Evolutionary conservation across 352 stramenopile species (phyloP).

Genomic region (Globisporangium spiculum): DNA sequence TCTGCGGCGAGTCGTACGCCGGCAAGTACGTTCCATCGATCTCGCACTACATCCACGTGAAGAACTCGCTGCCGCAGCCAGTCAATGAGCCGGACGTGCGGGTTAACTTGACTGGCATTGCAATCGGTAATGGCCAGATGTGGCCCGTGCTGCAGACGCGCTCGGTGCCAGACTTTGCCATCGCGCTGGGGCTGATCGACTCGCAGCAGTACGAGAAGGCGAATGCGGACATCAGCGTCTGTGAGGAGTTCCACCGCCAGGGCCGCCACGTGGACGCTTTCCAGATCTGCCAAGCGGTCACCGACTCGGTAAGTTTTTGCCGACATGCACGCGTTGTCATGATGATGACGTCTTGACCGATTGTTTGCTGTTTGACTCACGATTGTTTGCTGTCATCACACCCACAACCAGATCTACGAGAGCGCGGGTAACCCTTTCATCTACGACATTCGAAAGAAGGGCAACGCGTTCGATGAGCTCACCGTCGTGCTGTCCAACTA

Average conservation of each 20-base stretch:
- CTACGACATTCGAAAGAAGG: slow-evolving; percentile 74
- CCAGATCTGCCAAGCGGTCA: slow-evolving; percentile 60
- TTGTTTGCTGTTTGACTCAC: slow-evolving; percentile 1
- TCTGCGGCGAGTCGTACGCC: slow-evolving; percentile 94
- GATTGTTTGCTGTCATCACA: background rate
- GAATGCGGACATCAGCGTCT: slow-evolving; percentile 71
- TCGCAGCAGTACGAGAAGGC: slow-evolving; percentile 78
- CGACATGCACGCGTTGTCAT: background rate
- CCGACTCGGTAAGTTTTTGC: slow-evolving; percentile 34
- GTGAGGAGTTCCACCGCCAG: slow-evolving; percentile 71
- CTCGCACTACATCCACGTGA: slow-evolving; percentile 90
- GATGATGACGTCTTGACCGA: background rate
- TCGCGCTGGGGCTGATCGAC: slow-evolving; percentile 78
- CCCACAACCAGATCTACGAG: slow-evolving; percentile 50
- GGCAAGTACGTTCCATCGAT: slow-evolving; percentile 97
- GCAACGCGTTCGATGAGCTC: slow-evolving; percentile 56
- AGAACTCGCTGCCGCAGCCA: slow-evolving; percentile 50
- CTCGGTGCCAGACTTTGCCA: slow-evolving; percentile 76
- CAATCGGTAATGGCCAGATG: slow-evolving; percentile 89
- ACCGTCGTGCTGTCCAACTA: slow-evolving; percentile 65
- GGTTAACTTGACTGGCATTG: slow-evolving; percentile 86
- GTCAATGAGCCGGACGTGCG: slow-evolving; percentile 27
- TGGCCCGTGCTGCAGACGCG: slow-evolving; percentile 81
- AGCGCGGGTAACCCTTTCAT: slow-evolving; percentile 79
- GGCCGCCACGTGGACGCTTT: slow-evolving; percentile 75